Evolutionary conservation across 148 eudicot genomes (phyloP).

Genomic region (Vaccinium myrtillus): DNA sequence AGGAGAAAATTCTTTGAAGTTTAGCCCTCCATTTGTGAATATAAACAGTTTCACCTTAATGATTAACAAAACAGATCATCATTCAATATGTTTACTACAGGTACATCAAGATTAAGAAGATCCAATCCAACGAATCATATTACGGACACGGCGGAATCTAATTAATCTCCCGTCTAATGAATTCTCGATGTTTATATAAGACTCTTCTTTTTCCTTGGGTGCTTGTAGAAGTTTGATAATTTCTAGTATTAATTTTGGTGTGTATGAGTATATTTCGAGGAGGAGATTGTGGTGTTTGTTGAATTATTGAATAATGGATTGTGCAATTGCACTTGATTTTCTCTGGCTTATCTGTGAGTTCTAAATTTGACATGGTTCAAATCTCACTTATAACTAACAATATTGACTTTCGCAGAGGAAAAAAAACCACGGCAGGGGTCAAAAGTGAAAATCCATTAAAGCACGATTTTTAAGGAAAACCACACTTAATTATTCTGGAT

Average conservation of each 20-base stretch:
- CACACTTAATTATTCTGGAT: too few relatives aligned
- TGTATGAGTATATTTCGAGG: not conserved
- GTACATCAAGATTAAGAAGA: slow-evolving; percentile 33
- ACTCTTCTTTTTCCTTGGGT: not conserved
- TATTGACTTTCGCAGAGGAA: too few relatives aligned
- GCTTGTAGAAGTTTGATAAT: not conserved
- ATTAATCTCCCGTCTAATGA: not conserved
- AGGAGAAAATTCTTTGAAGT: too few relatives aligned
- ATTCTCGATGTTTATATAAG: not conserved
- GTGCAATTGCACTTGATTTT: too few relatives aligned
- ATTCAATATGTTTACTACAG: slow-evolving; percentile 67
- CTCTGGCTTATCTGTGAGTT: too few relatives aligned
- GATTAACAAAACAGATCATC: slow-evolving; percentile 41
- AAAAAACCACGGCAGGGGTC: too few relatives aligned
- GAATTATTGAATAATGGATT: too few relatives aligned
- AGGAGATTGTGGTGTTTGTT: not conserved
- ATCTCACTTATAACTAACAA: too few relatives aligned
- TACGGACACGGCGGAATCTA: slow-evolving; percentile 5
- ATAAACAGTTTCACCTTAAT: slow-evolving; percentile 22
- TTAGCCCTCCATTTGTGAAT: too few relatives aligned
- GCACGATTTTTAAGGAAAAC: too few relatives aligned
- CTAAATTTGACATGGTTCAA: too few relatives aligned
- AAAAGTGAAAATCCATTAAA: too few relatives aligned
- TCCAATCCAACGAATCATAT: slow-evolving; percentile 6
- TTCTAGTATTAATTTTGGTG: not conserved